Conservation (phyloP, 352 stramenopile species). For the Peronospora belbahrii region DNA sequence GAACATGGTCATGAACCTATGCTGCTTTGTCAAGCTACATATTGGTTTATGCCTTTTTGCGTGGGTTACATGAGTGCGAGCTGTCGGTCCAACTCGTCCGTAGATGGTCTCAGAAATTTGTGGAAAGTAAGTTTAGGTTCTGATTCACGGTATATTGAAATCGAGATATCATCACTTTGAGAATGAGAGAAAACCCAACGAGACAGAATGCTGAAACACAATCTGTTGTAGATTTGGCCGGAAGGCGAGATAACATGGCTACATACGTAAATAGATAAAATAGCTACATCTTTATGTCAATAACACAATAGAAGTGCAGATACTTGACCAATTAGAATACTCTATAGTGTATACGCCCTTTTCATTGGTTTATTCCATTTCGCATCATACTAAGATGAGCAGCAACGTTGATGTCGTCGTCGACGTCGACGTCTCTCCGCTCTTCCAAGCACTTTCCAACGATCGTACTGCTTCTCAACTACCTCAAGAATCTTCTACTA, state of each 20-base stretch:
- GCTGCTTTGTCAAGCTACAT: constrained; percentile 36
- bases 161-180: too few relatives aligned
- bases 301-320: too few relatives aligned
- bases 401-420: constrained; percentile 17
- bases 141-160: too few relatives aligned
- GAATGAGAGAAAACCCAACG: too few relatives aligned
- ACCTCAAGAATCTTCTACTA: not conserved
- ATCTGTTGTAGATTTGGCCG: too few relatives aligned
- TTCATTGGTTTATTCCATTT: too few relatives aligned
- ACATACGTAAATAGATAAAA: too few relatives aligned
- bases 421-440: constrained; percentile 20
- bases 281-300: too few relatives aligned
- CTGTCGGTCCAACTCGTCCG: constrained; percentile 39
- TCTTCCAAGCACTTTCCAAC: constrained; percentile 1
- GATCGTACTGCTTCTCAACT: not conserved
- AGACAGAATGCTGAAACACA: too few relatives aligned
- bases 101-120: too few relatives aligned
- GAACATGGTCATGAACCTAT: constrained; percentile 74
- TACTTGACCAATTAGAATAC: not conserved
- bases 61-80: constrained; percentile 33
- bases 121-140: too few relatives aligned
- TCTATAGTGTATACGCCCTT: not conserved
- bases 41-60: constrained; percentile 40
- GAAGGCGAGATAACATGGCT: too few relatives aligned
- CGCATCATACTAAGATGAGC: constrained; percentile 9